Evolutionary conservation across 2,329 filamentous ascomycete species (phyloP).

Genomic region (Sarocladium brachiariae): DNA sequence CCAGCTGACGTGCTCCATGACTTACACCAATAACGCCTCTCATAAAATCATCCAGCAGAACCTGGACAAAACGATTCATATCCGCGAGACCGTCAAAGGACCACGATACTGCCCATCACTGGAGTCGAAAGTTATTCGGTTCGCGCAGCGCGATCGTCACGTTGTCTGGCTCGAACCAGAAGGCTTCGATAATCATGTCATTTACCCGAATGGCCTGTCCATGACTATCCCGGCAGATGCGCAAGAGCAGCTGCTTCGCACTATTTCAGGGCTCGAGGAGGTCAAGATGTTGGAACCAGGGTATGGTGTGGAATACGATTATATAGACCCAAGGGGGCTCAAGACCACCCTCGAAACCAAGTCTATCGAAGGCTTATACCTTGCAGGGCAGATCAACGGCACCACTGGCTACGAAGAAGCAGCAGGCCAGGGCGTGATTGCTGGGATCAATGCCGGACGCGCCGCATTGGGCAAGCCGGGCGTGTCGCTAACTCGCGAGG

Average conservation of each 20-base stretch:
- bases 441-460: slow-evolving; percentile 91
- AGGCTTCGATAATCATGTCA: slow-evolving; percentile 80
- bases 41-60: slow-evolving; percentile 83
- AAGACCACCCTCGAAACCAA: slow-evolving; percentile 92
- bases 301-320: slow-evolving; percentile 98
- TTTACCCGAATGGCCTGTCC: slow-evolving; percentile 94
- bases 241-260: slow-evolving; percentile 78
- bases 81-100: slow-evolving; percentile 88
- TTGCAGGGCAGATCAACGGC: slow-evolving; percentile 96
- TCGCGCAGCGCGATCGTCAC: slow-evolving; percentile 71
- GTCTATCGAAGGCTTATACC: slow-evolving; percentile 76
- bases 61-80: slow-evolving; percentile 93
- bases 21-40: slow-evolving; percentile 75
- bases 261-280: slow-evolving; percentile 80
- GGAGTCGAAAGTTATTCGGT: slow-evolving; percentile 88
- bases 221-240: slow-evolving; percentile 92
- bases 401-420: slow-evolving; percentile 98
- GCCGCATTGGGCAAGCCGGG: slow-evolving; percentile 58
- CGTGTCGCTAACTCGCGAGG: slow-evolving; percentile 67
- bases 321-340: slow-evolving; percentile 86
- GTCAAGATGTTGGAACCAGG: slow-evolving; percentile 90
- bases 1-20: slow-evolving; percentile 81
- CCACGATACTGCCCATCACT: slow-evolving; percentile 93
- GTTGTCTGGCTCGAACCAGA: slow-evolving; percentile 97
- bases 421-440: slow-evolving; percentile 84